Base-by-base conservation (phyloP, 2,329 filamentous ascomycete genomes). In the Ascomycota sp. region DNA sequence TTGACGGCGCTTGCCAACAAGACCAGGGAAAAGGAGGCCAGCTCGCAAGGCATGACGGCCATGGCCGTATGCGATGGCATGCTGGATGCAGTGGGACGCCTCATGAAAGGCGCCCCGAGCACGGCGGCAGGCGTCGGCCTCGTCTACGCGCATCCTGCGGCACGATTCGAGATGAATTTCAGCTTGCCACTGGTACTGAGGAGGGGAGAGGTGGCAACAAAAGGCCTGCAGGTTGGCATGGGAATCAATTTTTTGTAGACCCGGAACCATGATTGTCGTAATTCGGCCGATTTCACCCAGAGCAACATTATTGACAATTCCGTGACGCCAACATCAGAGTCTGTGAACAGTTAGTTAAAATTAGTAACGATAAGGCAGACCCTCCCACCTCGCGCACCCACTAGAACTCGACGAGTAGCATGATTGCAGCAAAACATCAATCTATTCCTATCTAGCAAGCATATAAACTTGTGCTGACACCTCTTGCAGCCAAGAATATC, bases 91-190 rank as follows among this genome's bases (percentile, higher is more conserved):
- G 45, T 92, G 9, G 61, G 59, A 5, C 75, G 86, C 36, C 55
- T 95, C 11, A 59, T 64, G 13, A 76, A 73, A 31, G 82, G 80
- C 4, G 52, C 83, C 20, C 89, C 89, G 0, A 94, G 81, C 47
- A 61, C 83, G 22, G 77, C 86, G 2, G 86, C 82, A 2, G 89
- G 89, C 19, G 56, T 94, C 9, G 89, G 89, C 1, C 57, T 98
- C 15, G 85, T 98, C 1, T 98, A 98, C 48, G 89, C 85, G 4
- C 86, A 95, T 45, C 85, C 85, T 0, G 76, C 86, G 13, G 89
- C 89, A 8, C 62, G 89, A 32, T 94, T 98, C 38, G 89, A 98
- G 58, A 61, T 98, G 40, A 98, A 98, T 54, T 93, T 98, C 49
- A 83, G 79, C 42, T 52, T 98, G 40, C 89, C 89, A 1, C 51